Evolutionary conservation across 371 early-diverging fungal species (phyloP).

Genomic region (Basidiobolus meristosporus): DNA sequence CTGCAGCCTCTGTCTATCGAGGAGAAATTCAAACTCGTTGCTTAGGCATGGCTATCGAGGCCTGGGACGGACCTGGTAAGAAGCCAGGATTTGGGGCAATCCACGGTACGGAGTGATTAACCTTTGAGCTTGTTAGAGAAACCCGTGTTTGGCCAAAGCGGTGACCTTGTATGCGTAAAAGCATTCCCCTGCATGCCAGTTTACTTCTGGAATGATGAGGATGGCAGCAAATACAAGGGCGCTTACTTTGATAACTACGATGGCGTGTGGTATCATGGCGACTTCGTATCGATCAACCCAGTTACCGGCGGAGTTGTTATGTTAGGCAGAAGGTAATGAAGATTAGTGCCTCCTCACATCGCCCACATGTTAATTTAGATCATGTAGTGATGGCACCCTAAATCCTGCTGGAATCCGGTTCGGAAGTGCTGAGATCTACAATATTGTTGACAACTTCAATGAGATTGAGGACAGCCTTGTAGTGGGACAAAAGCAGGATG

Average conservation of each 20-base stretch:
- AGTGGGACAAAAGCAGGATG: slow-evolving; percentile 62
- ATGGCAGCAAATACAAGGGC: slow-evolving; percentile 46
- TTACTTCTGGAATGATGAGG: slow-evolving; percentile 66
- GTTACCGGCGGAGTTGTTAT: slow-evolving; percentile 84
- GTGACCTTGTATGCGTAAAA: slow-evolving; percentile 79
- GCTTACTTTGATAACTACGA: slow-evolving; percentile 81
- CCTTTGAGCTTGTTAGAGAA: slow-evolving; percentile 15
- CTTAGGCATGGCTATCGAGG: slow-evolving; percentile 87
- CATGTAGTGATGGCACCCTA: slow-evolving; percentile 72
- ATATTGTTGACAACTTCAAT: slow-evolving; percentile 44
- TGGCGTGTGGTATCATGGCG: slow-evolving; percentile 82
- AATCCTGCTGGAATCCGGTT: slow-evolving; percentile 92
- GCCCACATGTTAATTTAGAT: not conserved
- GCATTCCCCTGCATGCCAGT: slow-evolving; percentile 98
- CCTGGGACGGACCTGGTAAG: slow-evolving; percentile 46
- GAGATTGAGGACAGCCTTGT: slow-evolving; percentile 52
- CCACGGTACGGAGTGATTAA: not conserved
- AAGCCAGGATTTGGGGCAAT: not conserved
- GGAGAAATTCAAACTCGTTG: slow-evolving; percentile 88
- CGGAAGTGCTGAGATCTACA: slow-evolving; percentile 90
- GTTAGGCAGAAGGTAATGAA: slow-evolving; percentile 58
- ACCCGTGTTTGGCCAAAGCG: slow-evolving; percentile 51
- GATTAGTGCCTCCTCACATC: slow-evolving; percentile 1
- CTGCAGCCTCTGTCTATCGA: slow-evolving; percentile 71
- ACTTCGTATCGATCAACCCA: slow-evolving; percentile 72